These are phyloP conservation scores for Plasmodium reichenowi DNA, from an alignment of 169 alveolate species.

Conservation along the genomic window DNA sequence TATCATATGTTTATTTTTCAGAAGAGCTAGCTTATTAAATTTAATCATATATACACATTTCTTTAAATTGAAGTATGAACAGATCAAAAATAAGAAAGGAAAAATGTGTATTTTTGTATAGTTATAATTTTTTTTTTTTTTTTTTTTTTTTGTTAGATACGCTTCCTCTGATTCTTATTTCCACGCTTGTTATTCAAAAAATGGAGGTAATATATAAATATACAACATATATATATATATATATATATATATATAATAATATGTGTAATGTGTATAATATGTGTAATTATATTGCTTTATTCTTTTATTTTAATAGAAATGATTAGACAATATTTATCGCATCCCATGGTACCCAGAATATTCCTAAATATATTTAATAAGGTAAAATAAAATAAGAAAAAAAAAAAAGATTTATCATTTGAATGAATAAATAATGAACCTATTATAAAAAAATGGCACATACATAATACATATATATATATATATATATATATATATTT, in stretches of 20 bases:
- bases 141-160: conserved; percentile 20
- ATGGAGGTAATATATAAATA: conserved; percentile 44
- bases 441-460: background rate
- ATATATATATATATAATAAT: background rate
- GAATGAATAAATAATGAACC: background rate
- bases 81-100: conserved; percentile 8
- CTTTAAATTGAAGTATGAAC: conserved; percentile 65
- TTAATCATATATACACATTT: conserved; percentile 56
- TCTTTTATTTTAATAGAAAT: conserved; percentile 31
- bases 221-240: background rate
- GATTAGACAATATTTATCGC: conserved; percentile 70
- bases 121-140: background rate
- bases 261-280: background rate
- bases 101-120: background rate
- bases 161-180: conserved; percentile 74
- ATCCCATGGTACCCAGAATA: conserved; percentile 55
- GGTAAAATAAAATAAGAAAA: conserved; percentile 25
- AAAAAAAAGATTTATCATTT: background rate
- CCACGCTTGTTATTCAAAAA: conserved; percentile 71
- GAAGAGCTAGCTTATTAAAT: conserved; percentile 55
- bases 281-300: background rate
- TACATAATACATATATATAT: background rate
- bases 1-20: conserved; percentile 57
- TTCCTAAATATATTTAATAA: conserved; percentile 43
- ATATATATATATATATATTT: background rate